These are phyloP conservation scores for Lipomyces japonicus DNA, from an alignment of 805 yeast genomes.

Conservation along the genomic window DNA sequence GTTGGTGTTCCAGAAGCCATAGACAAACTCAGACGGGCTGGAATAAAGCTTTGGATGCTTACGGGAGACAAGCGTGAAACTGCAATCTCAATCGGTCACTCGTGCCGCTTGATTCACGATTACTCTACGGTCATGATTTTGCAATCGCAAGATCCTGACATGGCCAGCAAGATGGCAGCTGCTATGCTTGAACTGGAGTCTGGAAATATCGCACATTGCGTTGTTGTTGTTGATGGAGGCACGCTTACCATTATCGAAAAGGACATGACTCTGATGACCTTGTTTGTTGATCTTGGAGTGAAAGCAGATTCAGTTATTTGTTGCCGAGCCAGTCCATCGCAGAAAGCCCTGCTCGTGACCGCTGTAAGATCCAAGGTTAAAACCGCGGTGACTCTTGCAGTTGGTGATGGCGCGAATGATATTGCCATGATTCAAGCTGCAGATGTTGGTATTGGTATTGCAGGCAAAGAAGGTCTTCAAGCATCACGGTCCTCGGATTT, in stretches of 20 bases:
- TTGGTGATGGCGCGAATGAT: constrained; percentile 99
- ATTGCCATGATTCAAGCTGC: constrained; percentile 99
- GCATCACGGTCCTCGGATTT: constrained; percentile 95
- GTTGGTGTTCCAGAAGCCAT: constrained; percentile 96
- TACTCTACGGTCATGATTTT: constrained; percentile 84
- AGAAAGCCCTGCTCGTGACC: constrained; percentile 84
- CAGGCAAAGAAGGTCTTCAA: constrained; percentile 95
- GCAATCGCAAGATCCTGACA: constrained; percentile 49
- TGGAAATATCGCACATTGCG: constrained; percentile 87
- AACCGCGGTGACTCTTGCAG: constrained; percentile 79
- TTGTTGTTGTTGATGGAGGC: constrained; percentile 90
- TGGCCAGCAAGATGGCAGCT: constrained; percentile 66
- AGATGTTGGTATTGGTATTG: constrained; percentile 94
- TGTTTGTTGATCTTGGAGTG: constrained; percentile 80
- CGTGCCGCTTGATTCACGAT: constrained; percentile 89
- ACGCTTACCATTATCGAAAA: constrained; percentile 70
- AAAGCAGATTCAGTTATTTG: constrained; percentile 87
- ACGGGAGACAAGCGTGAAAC: constrained; percentile 98
- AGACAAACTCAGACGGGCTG: constrained; percentile 86
- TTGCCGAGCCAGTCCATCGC: constrained; percentile 96
- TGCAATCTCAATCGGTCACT: constrained; percentile 93
- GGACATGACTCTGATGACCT: constrained; percentile 65
- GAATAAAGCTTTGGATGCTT: constrained; percentile 94
- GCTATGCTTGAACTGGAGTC: constrained; percentile 68
- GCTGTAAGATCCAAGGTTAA: constrained; percentile 69